A percentile compares a stretch with the other conserved stretches of the same genome.
Conservation (phyloP, 371 early-diverging fungal genomes). For the Dichotomocladium elegans region DNA sequence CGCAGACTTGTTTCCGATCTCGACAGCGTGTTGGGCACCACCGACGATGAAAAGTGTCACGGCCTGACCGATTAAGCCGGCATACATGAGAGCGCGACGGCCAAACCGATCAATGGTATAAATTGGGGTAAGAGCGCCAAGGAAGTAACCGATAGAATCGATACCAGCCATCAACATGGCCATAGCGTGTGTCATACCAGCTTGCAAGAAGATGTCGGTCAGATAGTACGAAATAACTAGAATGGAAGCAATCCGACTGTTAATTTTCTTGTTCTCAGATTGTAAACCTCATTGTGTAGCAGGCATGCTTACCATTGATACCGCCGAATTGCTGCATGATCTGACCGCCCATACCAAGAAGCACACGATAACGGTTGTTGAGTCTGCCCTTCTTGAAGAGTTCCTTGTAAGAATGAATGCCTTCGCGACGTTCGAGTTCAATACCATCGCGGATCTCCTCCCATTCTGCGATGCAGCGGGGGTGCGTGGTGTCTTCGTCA, state of each 20-base stretch:
- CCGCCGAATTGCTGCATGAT: constrained; percentile 48
- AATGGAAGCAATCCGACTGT: neutral
- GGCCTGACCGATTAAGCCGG: constrained; percentile 28
- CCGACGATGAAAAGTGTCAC: constrained; percentile 26
- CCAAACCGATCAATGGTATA: constrained; percentile 32
- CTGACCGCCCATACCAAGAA: constrained; percentile 50
- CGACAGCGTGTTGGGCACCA: constrained; percentile 23
- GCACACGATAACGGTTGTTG: constrained; percentile 49
- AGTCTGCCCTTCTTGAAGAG: constrained; percentile 41
- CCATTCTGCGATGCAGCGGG: constrained; percentile 43
- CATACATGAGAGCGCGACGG: constrained; percentile 28
- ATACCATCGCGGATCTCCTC: constrained; percentile 47
- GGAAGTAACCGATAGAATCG: constrained; percentile 38
- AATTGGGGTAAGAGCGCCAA: constrained; percentile 45
- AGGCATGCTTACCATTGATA: constrained; percentile 25
- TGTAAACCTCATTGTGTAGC: too few species aligned
- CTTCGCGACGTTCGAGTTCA: constrained; percentile 43
- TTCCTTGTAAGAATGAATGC: constrained; percentile 38
- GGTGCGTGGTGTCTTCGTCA: constrained; percentile 38
- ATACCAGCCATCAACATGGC: constrained; percentile 48
- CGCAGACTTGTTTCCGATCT: constrained; percentile 7
- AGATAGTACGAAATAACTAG: constrained; percentile 40
- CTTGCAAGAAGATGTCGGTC: constrained; percentile 40
- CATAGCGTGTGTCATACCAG: constrained; percentile 37
- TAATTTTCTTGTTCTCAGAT: too few species aligned